Conservation (phyloP, 768 basidiomycete genomes). For the Lactifluus echinatus region DNA sequence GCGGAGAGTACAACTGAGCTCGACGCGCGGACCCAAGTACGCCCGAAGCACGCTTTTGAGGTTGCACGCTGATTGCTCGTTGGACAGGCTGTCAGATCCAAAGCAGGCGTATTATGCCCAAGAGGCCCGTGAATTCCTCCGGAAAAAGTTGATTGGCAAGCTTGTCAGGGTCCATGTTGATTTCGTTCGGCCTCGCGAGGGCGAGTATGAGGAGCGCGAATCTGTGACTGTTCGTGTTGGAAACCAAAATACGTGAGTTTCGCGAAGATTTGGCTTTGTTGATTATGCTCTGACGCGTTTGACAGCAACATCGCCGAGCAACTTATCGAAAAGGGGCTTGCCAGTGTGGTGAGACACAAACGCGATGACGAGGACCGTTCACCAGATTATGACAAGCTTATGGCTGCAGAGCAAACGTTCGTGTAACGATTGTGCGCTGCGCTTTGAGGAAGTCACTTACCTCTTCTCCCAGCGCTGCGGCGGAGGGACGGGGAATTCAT, state of each 20-base stretch:
- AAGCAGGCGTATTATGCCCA: slow-evolving; percentile 82
- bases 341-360: slow-evolving; percentile 83
- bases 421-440: slow-evolving; percentile 24
- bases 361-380: slow-evolving; percentile 94
- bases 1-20: slow-evolving; percentile 78
- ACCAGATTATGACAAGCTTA: slow-evolving; percentile 92
- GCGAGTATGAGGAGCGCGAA: slow-evolving; percentile 90
- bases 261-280: not conserved
- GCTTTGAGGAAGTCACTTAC: not conserved
- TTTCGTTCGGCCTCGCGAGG: slow-evolving; percentile 85
- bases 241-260: slow-evolving; percentile 63
- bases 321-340: slow-evolving; percentile 87
- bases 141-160: slow-evolving; percentile 90
- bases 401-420: slow-evolving; percentile 88
- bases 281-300: not conserved
- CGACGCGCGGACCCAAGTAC: slow-evolving; percentile 78
- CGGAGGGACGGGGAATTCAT: slow-evolving; percentile 79
- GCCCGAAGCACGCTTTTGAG: slow-evolving; percentile 17
- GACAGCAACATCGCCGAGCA: slow-evolving; percentile 88
- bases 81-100: slow-evolving; percentile 64
- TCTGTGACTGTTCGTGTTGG: slow-evolving; percentile 86
- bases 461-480: slow-evolving; percentile 47
- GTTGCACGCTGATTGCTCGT: not conserved
- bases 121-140: slow-evolving; percentile 88
- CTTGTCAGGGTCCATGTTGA: slow-evolving; percentile 76